Evolutionary conservation across 1,139 yeast species (phyloP), one percentile per base, ranked within the genome.

Genomic region (Pichia sp.): DNA sequence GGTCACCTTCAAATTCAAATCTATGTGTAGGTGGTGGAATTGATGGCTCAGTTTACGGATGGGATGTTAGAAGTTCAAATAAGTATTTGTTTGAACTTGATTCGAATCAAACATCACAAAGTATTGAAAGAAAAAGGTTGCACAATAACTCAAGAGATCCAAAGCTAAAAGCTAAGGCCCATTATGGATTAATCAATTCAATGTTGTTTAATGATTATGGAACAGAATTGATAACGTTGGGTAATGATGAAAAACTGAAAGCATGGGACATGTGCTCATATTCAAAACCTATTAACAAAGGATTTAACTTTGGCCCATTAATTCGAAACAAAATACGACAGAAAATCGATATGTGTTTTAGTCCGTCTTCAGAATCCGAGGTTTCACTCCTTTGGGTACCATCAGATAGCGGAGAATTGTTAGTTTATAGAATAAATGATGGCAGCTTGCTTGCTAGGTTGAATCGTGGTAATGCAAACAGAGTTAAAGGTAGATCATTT

Each of bases 361-460:
- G 72, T 46, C 74, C 79, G 3, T 56, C 62, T 1, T 51, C 59
- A 16, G 82, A 79, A 64, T 68, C 77, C 22, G 78, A 74, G 50
- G 59, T 75, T 36, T 84, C 80, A 51, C 74, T 79, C 58, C 63
- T 86, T 40, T 68, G 87, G 61, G 80, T 79, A 56, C 88, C 94
- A 4, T 76, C 92, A 0, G 96, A 89, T 59, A 81, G 75, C 51
- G 94, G 95, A 5, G 95, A 88, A 57, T 67, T 89, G 0, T 74
- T 82, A 44, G 73, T 87, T 43, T 83, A 74, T 56, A 71, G 86
- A 25, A 71, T 80, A 0, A 64, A 72, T 5, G 84, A 81, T 52
- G 95, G 95, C 0, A 80, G 79, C 54, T 65, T 82, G 48, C 74
- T 80, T 13, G 68, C 75, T 6, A 62, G 89, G 45, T 46, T 61